A percentile compares a stretch with the other conserved stretches of the same genome.
phyloP scores from a whole-genome alignment of 1,284 basidiomycete species.

The Ganoderma meredithae region DNA sequence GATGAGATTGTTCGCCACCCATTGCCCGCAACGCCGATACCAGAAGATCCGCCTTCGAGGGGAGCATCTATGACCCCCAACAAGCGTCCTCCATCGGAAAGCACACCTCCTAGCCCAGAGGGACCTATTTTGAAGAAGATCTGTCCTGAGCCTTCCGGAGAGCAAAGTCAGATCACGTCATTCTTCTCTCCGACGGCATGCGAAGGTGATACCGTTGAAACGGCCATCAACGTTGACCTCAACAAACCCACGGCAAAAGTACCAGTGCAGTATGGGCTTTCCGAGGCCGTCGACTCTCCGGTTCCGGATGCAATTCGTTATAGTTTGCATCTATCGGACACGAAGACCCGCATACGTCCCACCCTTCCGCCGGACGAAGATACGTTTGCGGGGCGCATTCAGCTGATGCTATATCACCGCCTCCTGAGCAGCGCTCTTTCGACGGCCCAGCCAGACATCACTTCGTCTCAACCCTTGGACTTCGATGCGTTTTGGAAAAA shows the following conservation, averaged over 20 bases:
- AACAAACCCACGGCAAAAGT: background rate
- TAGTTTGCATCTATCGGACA: constrained; percentile 69
- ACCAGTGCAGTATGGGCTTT: background rate
- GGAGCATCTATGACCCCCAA: constrained; percentile 22
- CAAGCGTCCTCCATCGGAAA: constrained; percentile 30
- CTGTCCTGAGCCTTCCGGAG: constrained; percentile 23
- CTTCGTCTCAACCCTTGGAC: constrained; percentile 47
- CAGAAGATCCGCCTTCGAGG: background rate
- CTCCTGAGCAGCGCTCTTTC: constrained; percentile 66
- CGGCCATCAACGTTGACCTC: background rate
- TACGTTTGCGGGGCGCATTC: constrained; percentile 70
- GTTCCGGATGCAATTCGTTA: constrained; percentile 4
- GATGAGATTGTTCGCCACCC: constrained; percentile 56
- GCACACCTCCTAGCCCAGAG: constrained; percentile 30
- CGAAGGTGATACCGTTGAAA: background rate
- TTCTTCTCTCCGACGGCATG: constrained; percentile 34
- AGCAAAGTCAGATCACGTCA: constrained; percentile 36
- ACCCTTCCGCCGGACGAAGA: constrained; percentile 71
- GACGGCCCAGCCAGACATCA: constrained; percentile 33
- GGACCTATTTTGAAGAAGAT: constrained; percentile 40
- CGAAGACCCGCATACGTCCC: constrained; percentile 71
- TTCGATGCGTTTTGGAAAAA: constrained; percentile 64
- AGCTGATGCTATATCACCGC: constrained; percentile 86
- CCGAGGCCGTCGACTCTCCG: background rate
- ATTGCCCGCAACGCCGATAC: background rate